Conservation (phyloP, 2,329 filamentous ascomycete genomes). For the Periconia digitata region DNA sequence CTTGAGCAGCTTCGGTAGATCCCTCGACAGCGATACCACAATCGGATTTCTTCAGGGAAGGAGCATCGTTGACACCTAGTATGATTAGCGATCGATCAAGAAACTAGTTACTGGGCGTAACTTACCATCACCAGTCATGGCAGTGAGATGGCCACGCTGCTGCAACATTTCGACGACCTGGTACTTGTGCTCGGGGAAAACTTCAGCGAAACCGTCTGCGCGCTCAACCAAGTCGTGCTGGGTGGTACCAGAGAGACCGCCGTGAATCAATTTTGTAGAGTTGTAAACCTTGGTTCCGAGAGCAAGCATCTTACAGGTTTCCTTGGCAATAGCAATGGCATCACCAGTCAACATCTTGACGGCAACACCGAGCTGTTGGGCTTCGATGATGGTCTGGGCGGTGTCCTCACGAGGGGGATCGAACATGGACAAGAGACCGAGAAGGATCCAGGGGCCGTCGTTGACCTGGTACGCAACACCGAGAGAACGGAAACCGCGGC, state of each 20-base stretch:
- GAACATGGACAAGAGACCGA: slow-evolving; percentile 79
- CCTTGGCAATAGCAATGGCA: slow-evolving; percentile 76
- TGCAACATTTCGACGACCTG: slow-evolving; percentile 76
- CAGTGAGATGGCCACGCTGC: slow-evolving; percentile 71
- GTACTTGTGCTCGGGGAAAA: slow-evolving; percentile 77
- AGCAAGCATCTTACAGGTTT: slow-evolving; percentile 80
- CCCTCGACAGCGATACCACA: slow-evolving; percentile 75
- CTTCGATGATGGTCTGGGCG: slow-evolving; percentile 75
- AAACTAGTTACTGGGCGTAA: neutral
- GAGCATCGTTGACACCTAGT: slow-evolving; percentile 67
- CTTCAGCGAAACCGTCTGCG: slow-evolving; percentile 72
- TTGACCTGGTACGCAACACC: slow-evolving; percentile 79
- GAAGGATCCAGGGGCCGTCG: slow-evolving; percentile 71
- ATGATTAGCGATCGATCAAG: slow-evolving; percentile 11
- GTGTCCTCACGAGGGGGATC: slow-evolving; percentile 78
- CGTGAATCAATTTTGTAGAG: slow-evolving; percentile 75
- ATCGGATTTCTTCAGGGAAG: slow-evolving; percentile 73
- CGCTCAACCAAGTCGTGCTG: slow-evolving; percentile 77
- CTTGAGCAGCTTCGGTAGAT: slow-evolving; percentile 71
- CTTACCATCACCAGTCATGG: slow-evolving; percentile 72
- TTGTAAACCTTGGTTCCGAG: slow-evolving; percentile 81
- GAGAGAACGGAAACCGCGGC: slow-evolving; percentile 77
- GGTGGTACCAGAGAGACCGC: slow-evolving; percentile 71
- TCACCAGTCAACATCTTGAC: slow-evolving; percentile 85
- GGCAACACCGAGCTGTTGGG: slow-evolving; percentile 72